A percentile compares a stretch with the other conserved stretches of the same genome.
phyloP scores from a whole-genome alignment of 2,329 filamentous ascomycete species.

The Epichloe baconii region DNA sequence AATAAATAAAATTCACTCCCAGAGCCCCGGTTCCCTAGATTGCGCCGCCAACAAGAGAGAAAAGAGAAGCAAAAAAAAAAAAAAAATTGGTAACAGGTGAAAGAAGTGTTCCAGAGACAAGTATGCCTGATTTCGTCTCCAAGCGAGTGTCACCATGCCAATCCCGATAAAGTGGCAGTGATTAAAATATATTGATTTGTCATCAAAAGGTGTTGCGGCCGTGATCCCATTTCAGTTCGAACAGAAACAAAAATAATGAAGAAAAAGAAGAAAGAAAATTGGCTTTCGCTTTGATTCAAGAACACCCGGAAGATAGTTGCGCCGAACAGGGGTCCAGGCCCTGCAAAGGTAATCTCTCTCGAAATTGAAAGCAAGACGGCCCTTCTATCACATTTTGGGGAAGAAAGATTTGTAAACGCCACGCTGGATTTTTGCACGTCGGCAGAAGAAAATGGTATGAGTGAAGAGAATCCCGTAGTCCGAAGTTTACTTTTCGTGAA shows the following conservation, averaged over 20 bases:
- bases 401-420: background rate
- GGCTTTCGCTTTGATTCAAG: background rate
- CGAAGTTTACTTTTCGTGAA: background rate
- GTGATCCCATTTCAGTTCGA: slow-evolving; percentile 6
- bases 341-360: too few species aligned
- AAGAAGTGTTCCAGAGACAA: background rate
- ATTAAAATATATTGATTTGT: slow-evolving; percentile 7
- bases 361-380: background rate
- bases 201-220: slow-evolving; percentile 4
- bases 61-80: background rate
- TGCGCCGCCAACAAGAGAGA: background rate
- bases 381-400: background rate
- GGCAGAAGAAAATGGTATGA: background rate
- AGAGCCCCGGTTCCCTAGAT: background rate
- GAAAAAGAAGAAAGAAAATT: background rate
- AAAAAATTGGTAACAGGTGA: background rate
- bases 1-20: background rate
- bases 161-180: background rate
- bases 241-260: background rate
- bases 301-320: too few species aligned
- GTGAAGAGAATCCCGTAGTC: background rate
- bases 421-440: background rate
- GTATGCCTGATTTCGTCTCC: slow-evolving; percentile 1
- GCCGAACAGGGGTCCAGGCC: too few species aligned
- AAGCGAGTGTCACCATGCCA: slow-evolving; percentile 5